Evolutionary conservation across 768 basidiomycete species (phyloP), one percentile per base, ranked within the genome.

Genomic region (Tephrocybe sp.): DNA sequence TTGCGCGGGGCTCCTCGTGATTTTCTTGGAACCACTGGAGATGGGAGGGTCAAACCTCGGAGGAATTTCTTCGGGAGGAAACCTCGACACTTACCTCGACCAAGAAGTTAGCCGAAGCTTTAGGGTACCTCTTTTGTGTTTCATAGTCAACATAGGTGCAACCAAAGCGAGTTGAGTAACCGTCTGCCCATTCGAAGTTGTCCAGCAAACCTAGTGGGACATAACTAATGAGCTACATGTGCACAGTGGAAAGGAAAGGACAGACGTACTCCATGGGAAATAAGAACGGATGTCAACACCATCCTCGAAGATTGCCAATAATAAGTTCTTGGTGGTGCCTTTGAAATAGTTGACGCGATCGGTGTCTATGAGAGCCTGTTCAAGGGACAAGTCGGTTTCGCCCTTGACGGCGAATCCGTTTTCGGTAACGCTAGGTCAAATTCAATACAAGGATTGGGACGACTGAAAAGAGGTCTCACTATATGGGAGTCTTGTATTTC

Each of bases 111-210:
- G 77, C 80, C 12, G 80, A 84, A 13, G 77, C 78, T 60, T 87
- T 87, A 13, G 84, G 83, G 60, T 75, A 78, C 16, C 85, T 73
- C 67, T 81, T 72, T 66, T 83, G 85, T 4, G 84, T 86, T 49
- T 76, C 68, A 65, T 83, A 87, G 68, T 87, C 81, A 45, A 88
- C 83, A 58, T 87, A 85, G 19, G 83, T 86, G 49, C 84, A 74
- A 49, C 85, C 85, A 59, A 88, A 88, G 5, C 85, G 80, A 6
- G 84, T 85, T 32, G 62, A 63, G 57, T 85, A 85, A 22, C 85
- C 83, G 52, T 87, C 84, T n/a, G 84, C 82, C 84, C 85, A 85
- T 66, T 87, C 85, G 54, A 87, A 85, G 66, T 86, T 86, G 60
- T 86, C 84, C 39, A 87, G 62, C 60, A 87, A 72, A 69, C 82